Base-by-base conservation (phyloP, 1,284 basidiomycete species). In the Trametes versicolor region DNA sequence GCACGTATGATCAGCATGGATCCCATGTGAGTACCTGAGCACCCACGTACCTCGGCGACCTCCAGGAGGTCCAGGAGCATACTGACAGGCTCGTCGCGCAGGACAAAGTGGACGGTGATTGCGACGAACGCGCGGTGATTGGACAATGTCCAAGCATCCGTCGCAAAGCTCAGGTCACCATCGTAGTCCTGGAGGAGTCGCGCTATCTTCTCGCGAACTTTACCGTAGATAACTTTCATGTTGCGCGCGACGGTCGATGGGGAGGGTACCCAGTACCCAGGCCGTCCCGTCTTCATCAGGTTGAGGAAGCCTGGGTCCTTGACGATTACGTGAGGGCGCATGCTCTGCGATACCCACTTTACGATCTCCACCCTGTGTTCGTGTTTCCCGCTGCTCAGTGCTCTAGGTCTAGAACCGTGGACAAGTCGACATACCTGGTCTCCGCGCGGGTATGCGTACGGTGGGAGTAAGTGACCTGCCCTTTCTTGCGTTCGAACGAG, bases 101-200 rank as follows among this genome's bases (percentile, higher is more conserved):
- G 49, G 0, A 76, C 21, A 29, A 78, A 62, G 41, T 77, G 73
- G 0, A 74, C 73, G 0, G 67, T 70, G 19, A 75, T 51, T 0
- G 72, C 76, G 5, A 77, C 58, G 41, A 68, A 75, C 1, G 73
- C 69, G 1, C 52, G 37, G 54, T 75, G 75, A 58, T 77, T 78
- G 0, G 75, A 73, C 0, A 73, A 75, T 1, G 74, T 77, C 77
- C 78, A 78, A 0, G 71, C 70, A 58, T 79, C 74, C 0, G 75
- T 78, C 0, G 70, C 70, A 56, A 77, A 76, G 69, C 58, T n/a
- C 62, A 74, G 9, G 51, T 49, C 48, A 68, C 74, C 23, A 59
- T 75, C 47, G 56, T 75, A 12, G 7, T 37, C 52, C 19, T 21
- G 32, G 23, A 54, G 32, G 15, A 58, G 21, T n/a, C 13, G 25